Evolutionary conservation across 495 filamentous ascomycete species (phyloP), one percentile per base, ranked within the genome.

Genomic region (Talaromyces stipitatus): DNA sequence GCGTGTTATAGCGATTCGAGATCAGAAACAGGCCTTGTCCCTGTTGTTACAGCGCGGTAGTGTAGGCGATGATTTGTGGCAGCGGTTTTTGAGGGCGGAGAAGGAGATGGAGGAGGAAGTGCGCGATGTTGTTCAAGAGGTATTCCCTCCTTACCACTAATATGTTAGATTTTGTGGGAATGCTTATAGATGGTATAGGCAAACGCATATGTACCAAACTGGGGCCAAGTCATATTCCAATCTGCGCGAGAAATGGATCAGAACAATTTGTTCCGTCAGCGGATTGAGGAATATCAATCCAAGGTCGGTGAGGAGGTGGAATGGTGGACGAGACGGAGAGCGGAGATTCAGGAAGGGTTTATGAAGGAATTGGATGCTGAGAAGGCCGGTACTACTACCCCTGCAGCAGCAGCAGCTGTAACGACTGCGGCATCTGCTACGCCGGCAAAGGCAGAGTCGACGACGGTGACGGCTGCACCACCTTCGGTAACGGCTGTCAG

Each of bases 81-180:
- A 97, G 75, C 79, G 94, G 36, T 95, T 97, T 68, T 66, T 82
- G 63, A 77, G 88, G 38, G 94, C 92, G 24, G 94, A 98, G 80
- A 92, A 92, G 78, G 94, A 97, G 77, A 95, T 96, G 76, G 91
- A 98, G 72, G 92, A 91, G 58, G 94, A 98, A 72, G 76, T 98
- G 30, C 78, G 87, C 60, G 94, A 98, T 74, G 91, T 97, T 41
- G 90, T 97, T 30, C 81, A 85, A 62, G 94, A 98, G 87, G 91
- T 95, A 69, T 29, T 53, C 24, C 11, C 29, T 55, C 53, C 5
- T 46, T 12, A 22, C 32, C 23, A 9, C 14, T n/a, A 36, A 4
- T 29, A 3, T 9, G 3, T 29, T 29, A 29, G 28, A 9, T 29
- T 3, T 29, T 3, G 28, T 3, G 28, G 28, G 9, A 29, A 29